phyloP scores from a whole-genome alignment of 305 asterid genomes.

The Petunia hybrid region DNA sequence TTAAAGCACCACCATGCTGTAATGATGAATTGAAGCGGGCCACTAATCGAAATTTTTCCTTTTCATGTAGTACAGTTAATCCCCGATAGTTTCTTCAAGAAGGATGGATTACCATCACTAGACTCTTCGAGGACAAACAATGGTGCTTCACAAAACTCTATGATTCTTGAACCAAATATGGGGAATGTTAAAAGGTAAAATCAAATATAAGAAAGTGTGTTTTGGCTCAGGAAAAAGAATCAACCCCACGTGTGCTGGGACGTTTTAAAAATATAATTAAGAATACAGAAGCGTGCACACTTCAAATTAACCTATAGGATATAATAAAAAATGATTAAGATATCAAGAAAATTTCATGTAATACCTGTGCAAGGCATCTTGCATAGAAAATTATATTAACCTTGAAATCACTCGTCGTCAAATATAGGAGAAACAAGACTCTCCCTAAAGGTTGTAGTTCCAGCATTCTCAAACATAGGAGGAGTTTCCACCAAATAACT shows the following conservation, averaged over 20 bases:
- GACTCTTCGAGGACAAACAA: background rate
- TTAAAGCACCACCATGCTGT: background rate
- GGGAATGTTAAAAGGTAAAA: no score
- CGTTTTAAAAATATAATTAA: no score
- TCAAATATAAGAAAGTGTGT: no score
- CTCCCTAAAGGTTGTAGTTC: constrained; percentile 39
- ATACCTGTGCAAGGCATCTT: background rate
- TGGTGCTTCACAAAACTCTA: no score
- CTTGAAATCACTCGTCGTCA: background rate
- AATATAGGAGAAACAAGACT: constrained; percentile 42
- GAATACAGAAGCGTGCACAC: no score
- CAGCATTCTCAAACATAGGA: constrained; percentile 29
- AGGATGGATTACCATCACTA: background rate
- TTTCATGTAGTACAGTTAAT: background rate
- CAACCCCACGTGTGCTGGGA: no score
- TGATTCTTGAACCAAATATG: no score
- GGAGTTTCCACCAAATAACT: constrained; percentile 39
- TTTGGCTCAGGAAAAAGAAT: no score
- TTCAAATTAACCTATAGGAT: background rate
- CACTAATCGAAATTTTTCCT: background rate
- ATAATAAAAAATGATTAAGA: background rate
- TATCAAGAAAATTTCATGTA: background rate
- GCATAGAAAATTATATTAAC: background rate
- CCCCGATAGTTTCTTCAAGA: background rate
- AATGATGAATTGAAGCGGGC: background rate